These are phyloP conservation scores for Globisporangium okanoganense DNA, from an alignment of 352 stramenopile species.

Conservation along the genomic window DNA sequence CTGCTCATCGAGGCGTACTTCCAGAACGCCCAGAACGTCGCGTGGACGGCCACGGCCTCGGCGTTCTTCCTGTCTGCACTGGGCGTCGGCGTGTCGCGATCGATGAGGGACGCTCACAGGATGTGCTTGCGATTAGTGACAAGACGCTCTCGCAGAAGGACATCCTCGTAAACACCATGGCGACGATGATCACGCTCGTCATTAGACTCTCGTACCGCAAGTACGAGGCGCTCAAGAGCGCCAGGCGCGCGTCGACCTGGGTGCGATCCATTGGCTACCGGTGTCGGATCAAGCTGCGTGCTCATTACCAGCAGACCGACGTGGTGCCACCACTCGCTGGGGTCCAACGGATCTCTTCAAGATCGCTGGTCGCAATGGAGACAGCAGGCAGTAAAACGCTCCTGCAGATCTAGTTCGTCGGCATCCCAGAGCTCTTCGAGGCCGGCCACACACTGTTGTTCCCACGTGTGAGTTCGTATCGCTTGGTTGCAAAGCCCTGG, in stretches of 20 bases:
- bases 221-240: not conserved
- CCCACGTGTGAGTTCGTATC: not conserved
- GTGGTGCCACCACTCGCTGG: not conserved
- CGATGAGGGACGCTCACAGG: not conserved
- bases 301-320: not conserved
- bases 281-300: not conserved
- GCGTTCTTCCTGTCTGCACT: constrained; percentile 6
- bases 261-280: not conserved
- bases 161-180: constrained; percentile 11
- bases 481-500: not conserved
- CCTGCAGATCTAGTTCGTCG: not conserved
- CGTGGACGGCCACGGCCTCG: not conserved
- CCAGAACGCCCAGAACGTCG: constrained; percentile 8
- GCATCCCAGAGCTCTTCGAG: not conserved
- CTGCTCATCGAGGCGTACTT: constrained; percentile 19
- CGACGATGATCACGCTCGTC: constrained; percentile 9
- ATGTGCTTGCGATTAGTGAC: not conserved
- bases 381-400: not conserved
- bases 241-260: not conserved
- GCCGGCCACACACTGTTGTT: not conserved
- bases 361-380: not conserved
- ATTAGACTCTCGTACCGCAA: not conserved
- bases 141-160: constrained; percentile 1
- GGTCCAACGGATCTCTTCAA: not conserved
- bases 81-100: constrained; percentile 3